A percentile compares a stretch with the other conserved stretches of the same genome.
These are phyloP conservation scores for Euphorbia corollata DNA, from an alignment of 441 rosid species.

Conservation along the genomic window DNA sequence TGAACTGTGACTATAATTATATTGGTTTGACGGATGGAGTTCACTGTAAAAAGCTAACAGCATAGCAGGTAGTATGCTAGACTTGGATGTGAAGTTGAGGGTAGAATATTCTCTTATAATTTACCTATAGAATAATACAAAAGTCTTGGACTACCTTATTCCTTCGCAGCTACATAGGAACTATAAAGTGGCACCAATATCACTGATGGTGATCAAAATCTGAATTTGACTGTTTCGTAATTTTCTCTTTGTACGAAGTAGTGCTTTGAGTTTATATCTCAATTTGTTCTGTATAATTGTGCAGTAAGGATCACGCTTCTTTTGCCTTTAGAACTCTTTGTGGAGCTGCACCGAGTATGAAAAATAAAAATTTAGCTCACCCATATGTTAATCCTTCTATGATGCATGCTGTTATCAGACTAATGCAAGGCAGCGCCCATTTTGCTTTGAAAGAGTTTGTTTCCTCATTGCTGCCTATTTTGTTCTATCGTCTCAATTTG, in stretches of 20 bases:
- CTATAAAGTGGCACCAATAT: not conserved
- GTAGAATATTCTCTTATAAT: not conserved
- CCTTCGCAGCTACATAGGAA: not conserved
- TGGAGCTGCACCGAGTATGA: not conserved
- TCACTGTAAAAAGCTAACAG: not conserved
- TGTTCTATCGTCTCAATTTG: not conserved
- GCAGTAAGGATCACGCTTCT: not conserved
- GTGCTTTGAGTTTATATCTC: not conserved
- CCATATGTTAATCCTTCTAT: not conserved
- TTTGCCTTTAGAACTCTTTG: not conserved
- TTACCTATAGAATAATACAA: not conserved
- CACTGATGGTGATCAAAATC: not conserved
- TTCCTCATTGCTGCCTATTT: not conserved
- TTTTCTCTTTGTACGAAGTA: not conserved
- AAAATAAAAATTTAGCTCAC: not conserved
- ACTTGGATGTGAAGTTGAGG: not conserved
- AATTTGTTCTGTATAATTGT: not conserved
- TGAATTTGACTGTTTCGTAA: not conserved
- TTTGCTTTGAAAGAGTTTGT: not conserved
- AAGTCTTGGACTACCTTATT: slow-evolving; percentile 1
- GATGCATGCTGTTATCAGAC: not conserved
- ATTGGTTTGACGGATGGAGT: not conserved
- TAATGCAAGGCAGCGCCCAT: not conserved
- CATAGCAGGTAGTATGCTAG: not conserved
- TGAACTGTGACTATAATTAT: not conserved